Evolutionary conservation across 2,329 filamentous ascomycete species (phyloP).

Genomic region (Stachybotrys chlorohalonatus): DNA sequence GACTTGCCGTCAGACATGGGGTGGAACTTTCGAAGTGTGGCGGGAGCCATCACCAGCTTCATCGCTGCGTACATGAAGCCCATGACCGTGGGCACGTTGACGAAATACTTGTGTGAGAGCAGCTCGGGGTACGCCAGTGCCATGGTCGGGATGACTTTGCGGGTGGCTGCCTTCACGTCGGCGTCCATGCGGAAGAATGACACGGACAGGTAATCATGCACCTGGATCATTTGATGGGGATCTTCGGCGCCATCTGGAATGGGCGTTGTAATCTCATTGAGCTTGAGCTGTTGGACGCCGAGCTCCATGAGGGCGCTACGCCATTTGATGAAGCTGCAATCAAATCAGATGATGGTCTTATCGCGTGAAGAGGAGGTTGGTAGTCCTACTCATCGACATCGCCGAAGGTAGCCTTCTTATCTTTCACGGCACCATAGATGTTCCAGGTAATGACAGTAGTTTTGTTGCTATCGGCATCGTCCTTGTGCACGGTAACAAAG

Average conservation of each 20-base stretch:
- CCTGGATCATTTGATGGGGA: slow-evolving; percentile 83
- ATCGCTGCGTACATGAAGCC: slow-evolving; percentile 72
- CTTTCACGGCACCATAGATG: slow-evolving; percentile 81
- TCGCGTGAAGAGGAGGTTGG: background rate
- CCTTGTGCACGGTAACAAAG: slow-evolving; percentile 64
- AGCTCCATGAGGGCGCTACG: slow-evolving; percentile 86
- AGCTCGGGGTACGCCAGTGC: slow-evolving; percentile 82
- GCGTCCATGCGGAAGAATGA: slow-evolving; percentile 79
- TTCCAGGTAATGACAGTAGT: slow-evolving; percentile 78
- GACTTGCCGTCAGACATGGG: slow-evolving; percentile 65
- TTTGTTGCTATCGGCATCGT: slow-evolving; percentile 37
- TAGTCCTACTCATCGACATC: slow-evolving; percentile 64
- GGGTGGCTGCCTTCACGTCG: slow-evolving; percentile 64
- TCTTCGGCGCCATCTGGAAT: slow-evolving; percentile 69
- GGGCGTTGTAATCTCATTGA: slow-evolving; percentile 57
- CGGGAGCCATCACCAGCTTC: slow-evolving; percentile 65
- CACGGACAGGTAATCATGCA: slow-evolving; percentile 87
- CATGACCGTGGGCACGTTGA: slow-evolving; percentile 89
- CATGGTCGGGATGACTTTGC: slow-evolving; percentile 75
- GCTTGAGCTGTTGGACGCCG: slow-evolving; percentile 63
- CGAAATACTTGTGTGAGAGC: slow-evolving; percentile 79
- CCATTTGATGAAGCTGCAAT: slow-evolving; percentile 73
- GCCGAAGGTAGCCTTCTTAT: slow-evolving; percentile 75
- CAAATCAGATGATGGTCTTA: slow-evolving; percentile 4
- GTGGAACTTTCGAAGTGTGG: slow-evolving; percentile 72